Evolutionary conservation across 1,284 basidiomycete species (phyloP), one percentile per base, ranked within the genome.

Genomic region (Malassezia pachydermatis): DNA sequence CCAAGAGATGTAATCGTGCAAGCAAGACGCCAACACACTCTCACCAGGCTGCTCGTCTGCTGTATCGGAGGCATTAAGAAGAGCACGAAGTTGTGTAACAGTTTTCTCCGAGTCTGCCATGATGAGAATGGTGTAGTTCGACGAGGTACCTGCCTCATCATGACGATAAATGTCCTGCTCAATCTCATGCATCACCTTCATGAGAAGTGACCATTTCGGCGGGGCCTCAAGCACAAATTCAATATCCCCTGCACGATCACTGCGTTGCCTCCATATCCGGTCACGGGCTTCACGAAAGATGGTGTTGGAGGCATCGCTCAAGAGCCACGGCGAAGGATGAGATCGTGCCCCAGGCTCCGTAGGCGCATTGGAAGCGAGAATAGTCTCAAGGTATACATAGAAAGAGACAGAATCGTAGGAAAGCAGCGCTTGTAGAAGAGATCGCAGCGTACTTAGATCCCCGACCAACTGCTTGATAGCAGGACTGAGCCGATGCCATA

Each of bases 401-500:
- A 95, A 96, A 5, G 84, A 83, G 10, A 96, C 80, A 2, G 87
- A 79, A 63, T 96, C 90, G 65, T 95, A 94, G 1, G 86, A 82
- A 29, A 98, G 75, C 0, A 98, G 79, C 72, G 87, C 94, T 41
- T 78, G 78, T 38, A 96, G 80, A 1, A 98, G 78, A 36, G 83
- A 81, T 1, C 94, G 79, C 3, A 99, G 77, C 1, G 84, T 85
- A 0, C 83, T 82, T 5, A 99, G 78, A 65, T 98, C 92, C 41
- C 79, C 80, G 5, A 96, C 88, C 10, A 96, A 80, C 55, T 89
- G 85, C 64, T 88, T 89, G 1, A 89, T 98, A 60, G 81, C 84
- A 3, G 85, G 81, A 1, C 88, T 87, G 22, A 95, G 87, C 72
- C 88, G 86, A 72, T 98, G 89, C 94, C 94, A 98, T 4, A 95